phyloP scores from a whole-genome alignment of 257 asterid species.

The Lithospermum erythrorhizon region DNA sequence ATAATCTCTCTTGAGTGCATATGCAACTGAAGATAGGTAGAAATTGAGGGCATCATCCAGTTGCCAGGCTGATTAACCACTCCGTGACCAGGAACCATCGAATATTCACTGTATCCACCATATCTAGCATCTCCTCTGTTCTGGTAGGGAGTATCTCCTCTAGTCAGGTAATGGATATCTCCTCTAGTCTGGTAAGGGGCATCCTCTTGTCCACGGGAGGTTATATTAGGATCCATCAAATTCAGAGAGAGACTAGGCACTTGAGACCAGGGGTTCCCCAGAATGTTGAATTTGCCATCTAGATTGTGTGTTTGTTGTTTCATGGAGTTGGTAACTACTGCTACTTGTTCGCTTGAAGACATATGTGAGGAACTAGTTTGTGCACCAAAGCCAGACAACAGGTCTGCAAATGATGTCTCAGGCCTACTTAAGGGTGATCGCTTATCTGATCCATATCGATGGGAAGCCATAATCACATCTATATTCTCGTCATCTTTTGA shows the following conservation, averaged over 20 bases:
- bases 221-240: constrained; percentile 52
- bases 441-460: constrained; percentile 41
- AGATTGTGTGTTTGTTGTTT: constrained; percentile 42
- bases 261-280: constrained; percentile 47
- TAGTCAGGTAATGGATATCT: constrained; percentile 30
- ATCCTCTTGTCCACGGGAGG: constrained; percentile 29
- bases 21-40: constrained; percentile 49
- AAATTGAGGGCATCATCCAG: constrained; percentile 71
- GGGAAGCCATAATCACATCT: constrained; percentile 35
- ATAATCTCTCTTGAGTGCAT: constrained; percentile 43
- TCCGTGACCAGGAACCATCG: constrained; percentile 37
- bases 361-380: constrained; percentile 31
- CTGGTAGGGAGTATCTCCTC: constrained; percentile 32
- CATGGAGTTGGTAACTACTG: constrained; percentile 9
- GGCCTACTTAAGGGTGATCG: constrained; percentile 61
- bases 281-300: constrained; percentile 40
- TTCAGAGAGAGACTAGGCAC: constrained; percentile 56
- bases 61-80: constrained; percentile 44
- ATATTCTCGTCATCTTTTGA: constrained; percentile 50
- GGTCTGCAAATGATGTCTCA: constrained; percentile 61
- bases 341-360: constrained; percentile 35
- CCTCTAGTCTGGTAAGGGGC: constrained; percentile 36
- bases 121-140: constrained; percentile 40
- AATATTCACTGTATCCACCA: constrained; percentile 30
- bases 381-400: constrained; percentile 73